Evolutionary conservation across 2,329 filamentous ascomycete species (phyloP), one percentile per base, ranked within the genome.

Genomic region (Pseudocercospora eumusae): DNA sequence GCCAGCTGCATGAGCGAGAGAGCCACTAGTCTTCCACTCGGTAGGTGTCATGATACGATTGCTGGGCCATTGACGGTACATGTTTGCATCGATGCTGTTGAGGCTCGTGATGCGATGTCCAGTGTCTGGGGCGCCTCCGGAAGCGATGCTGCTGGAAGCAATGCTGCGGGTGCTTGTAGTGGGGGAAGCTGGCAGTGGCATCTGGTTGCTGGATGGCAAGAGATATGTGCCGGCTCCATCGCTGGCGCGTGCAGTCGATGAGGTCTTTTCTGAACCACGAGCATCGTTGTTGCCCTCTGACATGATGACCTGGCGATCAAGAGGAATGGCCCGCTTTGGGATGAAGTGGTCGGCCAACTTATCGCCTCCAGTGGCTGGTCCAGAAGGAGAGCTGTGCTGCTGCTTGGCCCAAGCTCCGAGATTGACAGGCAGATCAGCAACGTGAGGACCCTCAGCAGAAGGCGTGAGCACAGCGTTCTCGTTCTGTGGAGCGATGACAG

Each of bases 401-500:
- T 63, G 56, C 64, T 73, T 74, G 25, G 64, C 67, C 74, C 72
- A 75, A 18, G 69, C 64, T 27, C 73, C 72, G n/a, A 74, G 69
- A 50, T 69, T 70, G 45, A 63, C 54, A n/a, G 63, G 33, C 5
- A 52, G 55, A n/a, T 73, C 68, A 31, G 61, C 64, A 40, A 72
- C 64, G 50, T 66, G 65, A 25, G 69, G 69, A 8, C 69, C 71
- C 27, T 70, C 68, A 31, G 65, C 56, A 10, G 68, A 68, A n/a
- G 72, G 71, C 11, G 69, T 72, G 25, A 73, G 62, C 18, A 74
- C 60, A 8, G 72, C 70, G 44, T 73, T 71, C 66, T 76, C 72
- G 33, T 74, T 75, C 40, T 70, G 68, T 8, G 74, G 68, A 7
- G 70, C 70, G 56, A 68, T 66, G 33, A 74, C 61, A 8, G 69